Percentiles rank a stretch among this genome's conserved stretches.
These are phyloP conservation scores for Fistulinella staudtii DNA, from an alignment of 1,284 basidiomycete genomes.

Conservation along the genomic window DNA sequence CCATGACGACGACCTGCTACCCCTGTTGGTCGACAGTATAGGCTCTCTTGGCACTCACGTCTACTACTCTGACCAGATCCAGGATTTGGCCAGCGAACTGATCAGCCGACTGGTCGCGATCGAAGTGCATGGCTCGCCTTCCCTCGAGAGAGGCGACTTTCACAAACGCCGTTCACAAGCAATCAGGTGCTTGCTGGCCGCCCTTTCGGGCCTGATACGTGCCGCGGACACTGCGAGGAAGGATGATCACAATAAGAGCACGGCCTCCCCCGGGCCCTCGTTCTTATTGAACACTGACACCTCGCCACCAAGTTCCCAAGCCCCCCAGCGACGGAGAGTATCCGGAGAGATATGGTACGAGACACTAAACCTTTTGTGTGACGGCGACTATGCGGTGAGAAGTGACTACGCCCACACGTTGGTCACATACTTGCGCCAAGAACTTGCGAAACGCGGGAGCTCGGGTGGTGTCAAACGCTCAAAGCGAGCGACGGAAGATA, in stretches of 20 bases:
- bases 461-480: constrained; percentile 43
- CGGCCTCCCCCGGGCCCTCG: constrained; percentile 18
- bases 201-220: constrained; percentile 67
- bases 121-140: constrained; percentile 58
- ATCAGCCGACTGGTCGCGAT: constrained; percentile 71
- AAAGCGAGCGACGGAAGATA: constrained; percentile 40
- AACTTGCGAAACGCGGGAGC: constrained; percentile 61
- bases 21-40: constrained; percentile 75
- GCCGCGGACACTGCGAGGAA: constrained; percentile 51
- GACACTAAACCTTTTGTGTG: constrained; percentile 79
- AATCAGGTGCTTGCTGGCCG: constrained; percentile 70
- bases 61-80: constrained; percentile 96
- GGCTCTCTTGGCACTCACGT: constrained; percentile 84
- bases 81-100: constrained; percentile 87
- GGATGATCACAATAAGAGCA: constrained; percentile 28
- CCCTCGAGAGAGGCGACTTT: constrained; percentile 42
- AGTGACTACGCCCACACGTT: constrained; percentile 73
- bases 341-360: constrained; percentile 86
- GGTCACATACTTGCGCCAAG: constrained; percentile 67
- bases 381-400: constrained; percentile 69
- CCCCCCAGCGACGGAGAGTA: constrained; percentile 66
- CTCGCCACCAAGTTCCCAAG: constrained; percentile 26
- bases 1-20: constrained; percentile 65
- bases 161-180: constrained; percentile 59
- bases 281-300: constrained; percentile 17